Conservation (phyloP, 106 monocot species). For the Dendrobium nobile region DNA sequence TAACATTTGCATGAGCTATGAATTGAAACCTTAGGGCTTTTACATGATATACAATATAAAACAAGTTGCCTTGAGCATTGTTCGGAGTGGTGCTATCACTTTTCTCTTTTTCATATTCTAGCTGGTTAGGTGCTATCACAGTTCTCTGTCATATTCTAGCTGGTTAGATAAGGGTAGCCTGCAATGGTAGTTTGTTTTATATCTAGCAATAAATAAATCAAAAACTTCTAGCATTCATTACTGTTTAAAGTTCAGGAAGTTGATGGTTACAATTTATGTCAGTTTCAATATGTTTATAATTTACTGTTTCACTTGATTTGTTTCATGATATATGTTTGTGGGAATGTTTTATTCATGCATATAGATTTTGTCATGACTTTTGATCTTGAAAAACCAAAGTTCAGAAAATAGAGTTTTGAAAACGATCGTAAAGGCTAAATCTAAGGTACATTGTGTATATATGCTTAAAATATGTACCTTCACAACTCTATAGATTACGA, state of each 20-base stretch:
- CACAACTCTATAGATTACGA: too few species aligned
- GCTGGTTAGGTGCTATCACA: neutral
- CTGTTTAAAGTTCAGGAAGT: neutral
- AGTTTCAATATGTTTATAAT: neutral
- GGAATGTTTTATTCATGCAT: neutral
- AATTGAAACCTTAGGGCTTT: constrained; percentile 3
- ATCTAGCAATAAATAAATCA: neutral
- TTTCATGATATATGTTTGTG: neutral
- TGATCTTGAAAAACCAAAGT: neutral
- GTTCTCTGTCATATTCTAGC: neutral
- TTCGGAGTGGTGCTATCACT: neutral
- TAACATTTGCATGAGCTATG: neutral
- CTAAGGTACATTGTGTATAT: neutral
- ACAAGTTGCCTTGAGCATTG: neutral
- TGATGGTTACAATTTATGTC: neutral
- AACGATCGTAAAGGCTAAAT: neutral
- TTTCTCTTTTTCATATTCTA: neutral
- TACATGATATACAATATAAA: neutral
- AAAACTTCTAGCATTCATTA: neutral
- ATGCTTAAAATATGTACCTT: neutral
- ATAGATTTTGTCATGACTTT: neutral
- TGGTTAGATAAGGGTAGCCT: neutral
- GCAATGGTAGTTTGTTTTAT: neutral
- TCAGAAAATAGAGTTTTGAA: neutral
- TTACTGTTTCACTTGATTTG: neutral